A percentile compares a stretch with the other conserved stretches of the same genome.
These are phyloP conservation scores for Paragyromitra xinjiangensis DNA, from an alignment of 495 filamentous ascomycete genomes.

Conservation along the genomic window DNA sequence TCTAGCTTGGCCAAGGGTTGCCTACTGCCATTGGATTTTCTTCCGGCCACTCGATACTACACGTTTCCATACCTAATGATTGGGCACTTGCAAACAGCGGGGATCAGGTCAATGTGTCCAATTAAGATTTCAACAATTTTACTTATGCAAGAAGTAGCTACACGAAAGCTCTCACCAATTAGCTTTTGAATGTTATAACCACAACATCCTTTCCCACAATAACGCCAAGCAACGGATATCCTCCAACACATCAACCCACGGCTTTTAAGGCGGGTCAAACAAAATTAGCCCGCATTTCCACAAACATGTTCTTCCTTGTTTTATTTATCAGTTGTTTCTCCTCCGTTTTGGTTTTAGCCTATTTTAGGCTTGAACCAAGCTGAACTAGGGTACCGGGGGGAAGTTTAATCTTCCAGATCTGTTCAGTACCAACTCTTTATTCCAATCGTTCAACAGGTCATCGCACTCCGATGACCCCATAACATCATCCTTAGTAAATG, in stretches of 20 bases:
- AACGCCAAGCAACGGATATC: conserved; percentile 1
- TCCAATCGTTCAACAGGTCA: conserved; percentile 33
- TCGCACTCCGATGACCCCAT: conserved; percentile 20
- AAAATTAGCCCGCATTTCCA: background rate
- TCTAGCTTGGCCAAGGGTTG: background rate
- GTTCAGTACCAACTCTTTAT: conserved; percentile 26
- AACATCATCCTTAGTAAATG: conserved; percentile 8
- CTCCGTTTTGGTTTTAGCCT: background rate
- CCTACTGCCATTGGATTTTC: background rate
- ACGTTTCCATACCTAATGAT: background rate
- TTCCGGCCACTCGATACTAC: background rate
- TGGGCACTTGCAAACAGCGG: background rate
- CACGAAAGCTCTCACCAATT: background rate
- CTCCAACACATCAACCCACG: background rate
- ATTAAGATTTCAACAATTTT: background rate
- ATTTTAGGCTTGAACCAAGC: background rate
- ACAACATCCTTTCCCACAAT: background rate
- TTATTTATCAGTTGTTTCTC: background rate
- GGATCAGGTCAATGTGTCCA: background rate
- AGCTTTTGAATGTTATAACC: background rate
- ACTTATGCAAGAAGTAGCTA: background rate
- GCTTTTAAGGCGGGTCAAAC: background rate
- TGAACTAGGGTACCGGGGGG: background rate
- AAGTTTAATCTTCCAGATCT: background rate
- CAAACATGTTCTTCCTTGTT: background rate